phyloP scores from a whole-genome alignment of 2,329 filamentous ascomycete genomes.

The Trichoderma polysporum region DNA sequence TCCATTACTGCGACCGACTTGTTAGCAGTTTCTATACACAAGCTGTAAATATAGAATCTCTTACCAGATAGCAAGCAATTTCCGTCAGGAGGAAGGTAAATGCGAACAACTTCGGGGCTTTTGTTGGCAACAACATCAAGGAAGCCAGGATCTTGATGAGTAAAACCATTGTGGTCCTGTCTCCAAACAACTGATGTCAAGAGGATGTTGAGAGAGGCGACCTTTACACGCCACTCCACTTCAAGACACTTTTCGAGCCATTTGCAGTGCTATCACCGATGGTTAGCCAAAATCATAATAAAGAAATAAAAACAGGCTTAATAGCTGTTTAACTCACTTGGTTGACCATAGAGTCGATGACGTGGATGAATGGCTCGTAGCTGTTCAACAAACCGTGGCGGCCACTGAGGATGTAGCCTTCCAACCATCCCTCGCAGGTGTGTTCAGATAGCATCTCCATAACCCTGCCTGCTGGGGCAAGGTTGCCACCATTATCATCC shows the following conservation, averaged over 20 bases:
- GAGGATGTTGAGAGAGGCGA: slow-evolving; percentile 76
- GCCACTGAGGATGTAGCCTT: slow-evolving; percentile 74
- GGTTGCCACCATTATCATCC: slow-evolving; percentile 71
- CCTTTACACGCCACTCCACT: slow-evolving; percentile 71
- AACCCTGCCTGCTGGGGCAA: slow-evolving; percentile 66
- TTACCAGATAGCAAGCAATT: slow-evolving; percentile 68
- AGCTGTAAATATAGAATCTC: slow-evolving; percentile 2
- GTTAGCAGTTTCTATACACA: not conserved
- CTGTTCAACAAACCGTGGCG: slow-evolving; percentile 76
- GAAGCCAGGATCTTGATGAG: slow-evolving; percentile 78
- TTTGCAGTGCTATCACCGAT: slow-evolving; percentile 64
- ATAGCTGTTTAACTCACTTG: slow-evolving; percentile 45
- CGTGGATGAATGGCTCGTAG: slow-evolving; percentile 80
- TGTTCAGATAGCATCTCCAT: slow-evolving; percentile 87
- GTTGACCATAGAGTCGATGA: slow-evolving; percentile 84
- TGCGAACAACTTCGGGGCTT: slow-evolving; percentile 74
- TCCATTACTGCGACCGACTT: slow-evolving; percentile 55
- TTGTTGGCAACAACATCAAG: slow-evolving; percentile 79
- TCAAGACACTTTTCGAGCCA: slow-evolving; percentile 82
- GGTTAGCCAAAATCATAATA: slow-evolving; percentile 7
- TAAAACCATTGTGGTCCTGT: slow-evolving; percentile 83
- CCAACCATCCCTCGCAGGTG: slow-evolving; percentile 76
- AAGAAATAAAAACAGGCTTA: not conserved
- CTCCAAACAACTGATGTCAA: slow-evolving; percentile 78
- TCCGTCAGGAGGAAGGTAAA: slow-evolving; percentile 77